Evolutionary conservation across 306 rosid genomes (phyloP).

Genomic region (Chamaecrista fasciculata): DNA sequence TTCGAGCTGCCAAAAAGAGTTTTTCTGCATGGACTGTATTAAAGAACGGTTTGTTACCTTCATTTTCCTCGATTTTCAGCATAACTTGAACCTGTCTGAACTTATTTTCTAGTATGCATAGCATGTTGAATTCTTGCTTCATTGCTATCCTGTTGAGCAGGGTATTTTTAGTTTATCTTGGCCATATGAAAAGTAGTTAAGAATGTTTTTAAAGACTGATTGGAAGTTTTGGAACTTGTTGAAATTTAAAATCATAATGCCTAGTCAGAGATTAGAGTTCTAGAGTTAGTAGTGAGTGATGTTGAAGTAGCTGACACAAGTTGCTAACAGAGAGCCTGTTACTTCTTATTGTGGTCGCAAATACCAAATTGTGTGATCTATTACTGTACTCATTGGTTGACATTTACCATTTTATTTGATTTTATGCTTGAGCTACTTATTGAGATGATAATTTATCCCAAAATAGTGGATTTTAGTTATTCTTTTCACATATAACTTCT

Average conservation of each 20-base stretch:
- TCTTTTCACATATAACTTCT: neutral
- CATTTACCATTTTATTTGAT: neutral
- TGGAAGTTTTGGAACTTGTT: slow-evolving; percentile 8
- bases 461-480: neutral
- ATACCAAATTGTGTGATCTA: neutral
- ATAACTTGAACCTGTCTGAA: slow-evolving; percentile 13
- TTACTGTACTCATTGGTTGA: neutral
- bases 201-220: neutral
- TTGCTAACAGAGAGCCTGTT: neutral
- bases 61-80: neutral
- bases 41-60: slow-evolving; percentile 64
- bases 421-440: neutral
- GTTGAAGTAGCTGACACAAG: neutral
- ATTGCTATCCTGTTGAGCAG: slow-evolving; percentile 10
- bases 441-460: neutral
- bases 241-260: neutral
- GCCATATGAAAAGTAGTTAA: neutral
- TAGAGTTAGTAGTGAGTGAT: neutral
- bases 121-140: slow-evolving; percentile 22
- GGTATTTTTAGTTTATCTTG: neutral
- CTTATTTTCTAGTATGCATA: neutral
- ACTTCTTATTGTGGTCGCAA: neutral
- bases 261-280: slow-evolving; percentile 7
- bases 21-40: slow-evolving; percentile 87
- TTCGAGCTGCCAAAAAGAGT: slow-evolving; percentile 71